Base-by-base conservation (phyloP, 2,329 filamentous ascomycete species). In the Lasiodiplodia sp. region DNA sequence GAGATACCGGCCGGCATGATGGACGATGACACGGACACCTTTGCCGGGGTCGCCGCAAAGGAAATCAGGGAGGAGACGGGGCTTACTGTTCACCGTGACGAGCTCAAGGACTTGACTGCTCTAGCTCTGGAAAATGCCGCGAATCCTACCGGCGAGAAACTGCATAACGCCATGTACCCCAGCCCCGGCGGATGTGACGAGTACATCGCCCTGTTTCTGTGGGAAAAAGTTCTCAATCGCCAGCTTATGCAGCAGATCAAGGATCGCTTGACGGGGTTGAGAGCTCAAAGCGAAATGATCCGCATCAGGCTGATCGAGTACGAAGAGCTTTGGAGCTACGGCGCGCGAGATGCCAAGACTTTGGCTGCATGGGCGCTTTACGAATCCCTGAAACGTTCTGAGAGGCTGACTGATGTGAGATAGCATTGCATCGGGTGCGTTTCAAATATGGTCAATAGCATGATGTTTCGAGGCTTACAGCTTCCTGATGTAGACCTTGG, bases 51-150 rank as follows among this genome's bases (percentile, higher is more conserved):
- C 16, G 40, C 40, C 6, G 40, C 40, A 5, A 18, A 2, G 40
- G 40, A 44, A 3, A 44, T 44, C 16, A 1, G 2, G 2, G 40
- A 44, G 18, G 16, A 44, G 16, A 44, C 40, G 0, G 40, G 40
- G 14, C 14, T 44, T 18, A n/a, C 1, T 2, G 7, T 44, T 7
- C 16, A 8, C 5, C 5, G 18, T 7, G 1, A 8, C 16, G 40
- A 44, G 2, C 40, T 44, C 1, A 44, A n/a, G 3, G 7, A 44
- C 5, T 18, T 44, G 40, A n/a, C 40, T 0, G 5, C 16, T 1
- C 5, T 44, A 4, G 38, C 18, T 18, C 5, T 44, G 14, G 2
- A n/a, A 3, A 16, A 18, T 0, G 14, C 2, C 1, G 0, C 0
- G 16, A 16, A 44, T 0, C 14, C 5, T 14, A 44, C 38, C 5